phyloP scores from a whole-genome alignment of 1,284 basidiomycete genomes.

The Schizophyllum commune region DNA sequence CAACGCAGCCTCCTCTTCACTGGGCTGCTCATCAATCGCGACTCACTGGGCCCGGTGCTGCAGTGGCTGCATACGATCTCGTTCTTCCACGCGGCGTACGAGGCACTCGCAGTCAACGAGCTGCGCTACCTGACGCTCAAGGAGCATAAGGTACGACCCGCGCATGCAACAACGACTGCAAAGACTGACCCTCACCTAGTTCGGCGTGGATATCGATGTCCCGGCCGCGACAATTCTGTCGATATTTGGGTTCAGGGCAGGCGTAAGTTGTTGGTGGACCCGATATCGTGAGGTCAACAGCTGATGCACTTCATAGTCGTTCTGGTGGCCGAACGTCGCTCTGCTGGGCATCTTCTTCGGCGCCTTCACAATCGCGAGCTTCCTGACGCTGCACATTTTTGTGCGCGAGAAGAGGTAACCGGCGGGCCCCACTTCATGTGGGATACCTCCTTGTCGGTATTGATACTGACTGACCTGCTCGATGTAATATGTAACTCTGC shows the following conservation, averaged over 20 bases:
- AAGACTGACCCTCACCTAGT: constrained; percentile 35
- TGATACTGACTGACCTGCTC: too few relatives aligned
- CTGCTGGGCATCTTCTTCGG: constrained; percentile 81
- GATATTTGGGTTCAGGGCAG: constrained; percentile 81
- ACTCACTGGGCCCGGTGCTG: constrained; percentile 66
- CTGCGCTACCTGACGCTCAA: constrained; percentile 89
- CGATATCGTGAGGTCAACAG: too few relatives aligned
- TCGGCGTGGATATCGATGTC: constrained; percentile 89
- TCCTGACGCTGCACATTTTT: constrained; percentile 75
- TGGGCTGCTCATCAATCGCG: constrained; percentile 90
- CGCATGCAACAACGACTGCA: background rate
- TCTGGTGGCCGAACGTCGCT: constrained; percentile 93
- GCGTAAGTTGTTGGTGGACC: too few relatives aligned
- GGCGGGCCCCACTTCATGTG: too few relatives aligned
- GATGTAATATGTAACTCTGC: too few relatives aligned
- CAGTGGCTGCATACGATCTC: constrained; percentile 87
- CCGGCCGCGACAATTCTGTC: constrained; percentile 91
- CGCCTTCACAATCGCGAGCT: constrained; percentile 68
- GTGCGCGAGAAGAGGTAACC: constrained; percentile 82
- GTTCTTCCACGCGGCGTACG: constrained; percentile 99
- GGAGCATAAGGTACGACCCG: constrained; percentile 68
- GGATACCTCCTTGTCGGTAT: too few relatives aligned
- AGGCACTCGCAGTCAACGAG: constrained; percentile 94
- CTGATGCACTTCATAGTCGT: constrained; percentile 47
- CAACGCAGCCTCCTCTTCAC: constrained; percentile 83